These are phyloP conservation scores for Striga hermonthica DNA, from an alignment of 305 asterid species.

Conservation along the genomic window DNA sequence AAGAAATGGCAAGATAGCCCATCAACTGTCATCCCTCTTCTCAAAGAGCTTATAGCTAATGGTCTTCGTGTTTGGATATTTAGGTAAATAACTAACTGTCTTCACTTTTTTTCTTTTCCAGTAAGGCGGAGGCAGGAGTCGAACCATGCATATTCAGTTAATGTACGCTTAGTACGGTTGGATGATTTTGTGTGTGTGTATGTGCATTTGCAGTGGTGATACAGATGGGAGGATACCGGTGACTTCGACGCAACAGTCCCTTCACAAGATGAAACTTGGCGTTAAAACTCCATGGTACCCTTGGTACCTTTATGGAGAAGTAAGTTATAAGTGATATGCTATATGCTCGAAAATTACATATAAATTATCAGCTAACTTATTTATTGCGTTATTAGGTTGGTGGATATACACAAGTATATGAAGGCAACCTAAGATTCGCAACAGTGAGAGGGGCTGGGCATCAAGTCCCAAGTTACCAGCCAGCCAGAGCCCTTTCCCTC, in stretches of 20 bases:
- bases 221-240: slow-evolving; percentile 75
- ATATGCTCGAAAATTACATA: too few species aligned
- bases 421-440: slow-evolving; percentile 54
- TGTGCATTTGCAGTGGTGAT: slow-evolving; percentile 59
- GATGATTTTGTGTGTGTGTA: too few species aligned
- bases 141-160: too few species aligned
- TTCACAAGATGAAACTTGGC: slow-evolving; percentile 46
- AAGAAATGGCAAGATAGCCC: slow-evolving; percentile 57
- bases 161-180: too few species aligned
- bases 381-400: too few species aligned
- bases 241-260: slow-evolving; percentile 59
- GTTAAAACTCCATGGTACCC: slow-evolving; percentile 54
- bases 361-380: too few species aligned
- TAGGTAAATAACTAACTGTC: slow-evolving; percentile 55
- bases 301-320: slow-evolving; percentile 61
- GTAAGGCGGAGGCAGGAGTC: too few species aligned
- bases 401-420: slow-evolving; percentile 55
- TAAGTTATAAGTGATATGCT: too few species aligned
- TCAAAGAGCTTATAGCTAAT: slow-evolving; percentile 49
- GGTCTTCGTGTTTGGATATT: slow-evolving; percentile 73
- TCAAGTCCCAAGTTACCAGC: slow-evolving; percentile 66
- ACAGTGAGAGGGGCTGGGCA: slow-evolving; percentile 80
- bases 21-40: slow-evolving; percentile 51
- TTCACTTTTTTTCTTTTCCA: too few species aligned
- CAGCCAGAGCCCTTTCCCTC: slow-evolving; percentile 53